Base-by-base conservation (phyloP, 176 grass and related monocot genomes). In the Miscanthus lutarioriparius region DNA sequence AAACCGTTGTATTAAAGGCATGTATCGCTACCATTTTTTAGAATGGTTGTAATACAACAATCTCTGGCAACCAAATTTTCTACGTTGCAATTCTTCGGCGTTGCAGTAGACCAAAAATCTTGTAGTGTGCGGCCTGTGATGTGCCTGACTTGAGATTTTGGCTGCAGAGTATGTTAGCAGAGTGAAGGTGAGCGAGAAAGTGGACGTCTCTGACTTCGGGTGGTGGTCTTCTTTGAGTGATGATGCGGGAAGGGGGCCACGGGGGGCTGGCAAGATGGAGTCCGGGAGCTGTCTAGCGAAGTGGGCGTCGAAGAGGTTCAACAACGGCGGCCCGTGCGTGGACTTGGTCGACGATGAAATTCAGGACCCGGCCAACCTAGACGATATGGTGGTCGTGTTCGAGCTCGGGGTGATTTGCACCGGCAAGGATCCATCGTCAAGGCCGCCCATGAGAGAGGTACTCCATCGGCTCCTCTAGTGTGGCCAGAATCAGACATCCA, bases 161-260 rank as follows among this genome's bases (percentile, higher is more conserved):
- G 36, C 7, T 72, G 48, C 80, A 82, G 80, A 82, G 80, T 72
- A 82, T 3, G 16, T 73, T 7, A 44, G 19, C 68, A 72, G 67
- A 23, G n/a, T 19, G 5, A 82, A 82, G 51, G 80, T 82, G 10
- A 82, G 80, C 51, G 68, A 72, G 58, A 79, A 65, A 38, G 59
- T 79, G 39, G 93, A 96, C 20, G 93, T 96, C 3, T 96, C 93
- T 33, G 87, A 88, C n/a, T 93, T 93, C 0, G 93, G 93, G 37
- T n/a, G n/a, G 93, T 96, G 0, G 91, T 96, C 25, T 51, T 96
- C 3, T n/a, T 96, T 8, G 93, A 96, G 74, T 97, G 1, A 28
- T 62, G 9, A 80, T n/a, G n/a, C 77, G 0, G 70, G 81, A 2
- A 40, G 70, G 1, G 70, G 38, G 3, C 25, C 54, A 4, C 58